Evolutionary conservation across 2,329 filamentous ascomycete species (phyloP).

Genomic region (Fusarium tuaranense): DNA sequence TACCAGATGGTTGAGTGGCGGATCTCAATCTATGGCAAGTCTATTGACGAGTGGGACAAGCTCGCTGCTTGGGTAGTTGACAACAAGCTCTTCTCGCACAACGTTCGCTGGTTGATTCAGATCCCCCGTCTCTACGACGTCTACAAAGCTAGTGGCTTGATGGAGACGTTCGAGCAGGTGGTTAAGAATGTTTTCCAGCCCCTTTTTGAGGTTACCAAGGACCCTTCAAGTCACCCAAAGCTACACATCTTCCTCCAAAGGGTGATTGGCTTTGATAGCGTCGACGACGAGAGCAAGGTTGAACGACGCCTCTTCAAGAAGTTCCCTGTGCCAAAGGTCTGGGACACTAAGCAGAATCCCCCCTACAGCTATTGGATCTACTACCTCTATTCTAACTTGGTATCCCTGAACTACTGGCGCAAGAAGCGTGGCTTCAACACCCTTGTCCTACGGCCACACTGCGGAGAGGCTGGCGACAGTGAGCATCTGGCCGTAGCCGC

Average conservation of each 20-base stretch:
- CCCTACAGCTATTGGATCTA: conserved; percentile 99
- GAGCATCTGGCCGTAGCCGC: conserved; percentile 94
- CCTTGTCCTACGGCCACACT: conserved; percentile 91
- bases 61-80: conserved; percentile 97
- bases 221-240: conserved; percentile 89
- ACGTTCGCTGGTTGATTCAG: conserved; percentile 97
- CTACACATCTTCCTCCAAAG: conserved; percentile 94
- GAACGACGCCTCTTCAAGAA: conserved; percentile 96
- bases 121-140: conserved; percentile 95
- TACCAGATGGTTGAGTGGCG: conserved; percentile 99
- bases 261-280: conserved; percentile 96
- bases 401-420: conserved; percentile 91
- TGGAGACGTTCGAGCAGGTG: conserved; percentile 91
- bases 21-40: conserved; percentile 95
- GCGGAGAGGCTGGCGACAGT: conserved; percentile 95
- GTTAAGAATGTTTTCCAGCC: conserved; percentile 93
- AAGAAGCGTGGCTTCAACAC: conserved; percentile 96
- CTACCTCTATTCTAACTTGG: conserved; percentile 94
- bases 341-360: conserved; percentile 94
- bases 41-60: conserved; percentile 96
- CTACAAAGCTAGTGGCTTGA: conserved; percentile 88
- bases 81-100: conserved; percentile 97
- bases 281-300: conserved; percentile 97
- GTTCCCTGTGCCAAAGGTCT: conserved; percentile 89
- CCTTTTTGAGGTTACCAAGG: conserved; percentile 91